phyloP scores from a whole-genome alignment of 768 basidiomycete genomes.

The Termitomyces sp. region DNA sequence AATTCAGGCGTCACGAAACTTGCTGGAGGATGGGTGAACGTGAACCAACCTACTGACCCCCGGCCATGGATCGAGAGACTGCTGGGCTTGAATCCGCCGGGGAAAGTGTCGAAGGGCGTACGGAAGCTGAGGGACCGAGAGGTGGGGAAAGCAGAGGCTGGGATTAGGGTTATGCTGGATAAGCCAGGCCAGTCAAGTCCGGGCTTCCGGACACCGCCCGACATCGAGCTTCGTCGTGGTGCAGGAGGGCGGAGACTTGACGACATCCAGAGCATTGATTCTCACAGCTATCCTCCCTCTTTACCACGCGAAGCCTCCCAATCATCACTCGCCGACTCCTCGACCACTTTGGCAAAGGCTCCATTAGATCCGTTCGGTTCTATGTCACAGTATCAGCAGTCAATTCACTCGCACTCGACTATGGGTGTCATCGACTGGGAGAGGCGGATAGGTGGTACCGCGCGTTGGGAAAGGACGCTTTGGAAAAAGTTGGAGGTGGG shows the following conservation, averaged over 20 bases:
- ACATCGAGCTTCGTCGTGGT: slow-evolving; percentile 35
- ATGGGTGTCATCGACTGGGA: slow-evolving; percentile 80
- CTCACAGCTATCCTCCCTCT: slow-evolving; percentile 58
- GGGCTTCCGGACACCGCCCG: slow-evolving; percentile 29
- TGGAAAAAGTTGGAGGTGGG: slow-evolving; percentile 99
- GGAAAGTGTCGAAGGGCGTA: slow-evolving; percentile 79
- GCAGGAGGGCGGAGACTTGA: slow-evolving; percentile 51
- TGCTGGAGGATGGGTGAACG: slow-evolving; percentile 77
- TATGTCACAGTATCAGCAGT: slow-evolving; percentile 49
- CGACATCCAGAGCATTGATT: slow-evolving; percentile 63
- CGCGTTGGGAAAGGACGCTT: slow-evolving; percentile 89
- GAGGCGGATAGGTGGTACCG: slow-evolving; percentile 59
- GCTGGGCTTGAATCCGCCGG: slow-evolving; percentile 66
- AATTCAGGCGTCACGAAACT: slow-evolving; percentile 90
- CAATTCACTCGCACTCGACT: slow-evolving; percentile 48
- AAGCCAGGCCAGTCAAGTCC: slow-evolving; percentile 38
- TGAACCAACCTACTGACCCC: slow-evolving; percentile 78
- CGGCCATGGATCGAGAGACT: slow-evolving; percentile 71
- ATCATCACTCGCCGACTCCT: slow-evolving; percentile 29
- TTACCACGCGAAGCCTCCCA: slow-evolving; percentile 27
- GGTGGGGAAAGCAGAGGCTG: slow-evolving; percentile 51
- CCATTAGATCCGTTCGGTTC: slow-evolving; percentile 32
- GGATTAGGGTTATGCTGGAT: slow-evolving; percentile 57
- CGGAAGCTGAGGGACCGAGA: slow-evolving; percentile 79
- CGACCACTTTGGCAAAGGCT: slow-evolving; percentile 22